A percentile compares a stretch with the other conserved stretches of the same genome.
Evolutionary conservation across 208 protist species (phyloP).

Genomic region (Spongospora subterranea): DNA sequence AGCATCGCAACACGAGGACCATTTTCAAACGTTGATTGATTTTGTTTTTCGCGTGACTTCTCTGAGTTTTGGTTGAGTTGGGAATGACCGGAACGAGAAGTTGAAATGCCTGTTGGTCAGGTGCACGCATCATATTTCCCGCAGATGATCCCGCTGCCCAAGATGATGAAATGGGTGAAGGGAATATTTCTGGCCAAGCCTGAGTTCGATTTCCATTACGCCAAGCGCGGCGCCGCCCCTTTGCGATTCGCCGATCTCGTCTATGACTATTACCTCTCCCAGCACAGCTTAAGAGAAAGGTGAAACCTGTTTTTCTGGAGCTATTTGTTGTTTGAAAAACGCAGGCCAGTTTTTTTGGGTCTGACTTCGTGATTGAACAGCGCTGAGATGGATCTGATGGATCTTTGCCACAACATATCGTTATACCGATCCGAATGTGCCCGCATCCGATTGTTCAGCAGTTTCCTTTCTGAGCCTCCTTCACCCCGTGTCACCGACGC

Average conservation of each 20-base stretch:
- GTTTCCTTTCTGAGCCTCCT: not conserved
- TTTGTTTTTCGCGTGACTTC: too few species aligned
- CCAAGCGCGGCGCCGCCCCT: not conserved
- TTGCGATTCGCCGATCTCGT: slow-evolving; percentile 2
- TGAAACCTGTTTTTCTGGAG: not conserved
- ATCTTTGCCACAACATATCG: not conserved
- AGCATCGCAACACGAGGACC: too few species aligned
- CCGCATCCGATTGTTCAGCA: not conserved
- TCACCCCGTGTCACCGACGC: not conserved
- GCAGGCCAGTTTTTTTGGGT: too few species aligned
- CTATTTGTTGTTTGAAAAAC: not conserved
- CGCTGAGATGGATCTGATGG: slow-evolving; percentile 21
- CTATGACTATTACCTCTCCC: slow-evolving; percentile 52
- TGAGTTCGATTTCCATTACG: not conserved
- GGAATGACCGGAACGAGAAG: too few species aligned
- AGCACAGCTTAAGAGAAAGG: slow-evolving; percentile 29
- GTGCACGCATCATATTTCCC: not conserved
- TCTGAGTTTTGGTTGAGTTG: too few species aligned
- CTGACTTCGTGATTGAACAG: too few species aligned
- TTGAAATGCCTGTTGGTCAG: not conserved
- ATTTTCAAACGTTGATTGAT: too few species aligned
- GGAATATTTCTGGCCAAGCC: not conserved
- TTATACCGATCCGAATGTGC: not conserved
- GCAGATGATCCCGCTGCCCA: not conserved
- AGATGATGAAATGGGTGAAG: not conserved